Evolutionary conservation across 305 asterid species (phyloP), one percentile per base, ranked within the genome.

Genomic region (Rubia occidens): DNA sequence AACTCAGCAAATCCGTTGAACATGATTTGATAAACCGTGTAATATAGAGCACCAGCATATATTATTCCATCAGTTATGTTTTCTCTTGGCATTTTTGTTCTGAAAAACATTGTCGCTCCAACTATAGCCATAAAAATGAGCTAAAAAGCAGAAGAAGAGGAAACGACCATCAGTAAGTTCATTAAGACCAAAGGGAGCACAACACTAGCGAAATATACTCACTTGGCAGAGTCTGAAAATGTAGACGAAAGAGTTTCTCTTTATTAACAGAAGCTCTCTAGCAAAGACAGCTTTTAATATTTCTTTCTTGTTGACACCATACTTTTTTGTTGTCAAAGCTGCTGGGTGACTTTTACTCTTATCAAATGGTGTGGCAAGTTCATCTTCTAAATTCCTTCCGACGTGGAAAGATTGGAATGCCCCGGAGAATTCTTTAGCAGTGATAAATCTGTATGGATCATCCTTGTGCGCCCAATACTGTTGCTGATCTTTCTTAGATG

Each of bases 401-500:
- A 86, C 71, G 18, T 84, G 95, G 75, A 91, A 91, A 11, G 96
- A 84, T 78, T 84, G 95, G 70, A 86, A 95, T 61, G 96, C 95
- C 77, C 91, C 97, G 11, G 95, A 74, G 75, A 91, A 89, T 70
- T 86, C 96, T 54, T 75, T 80, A 29, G 74, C 86, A 11, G 93
- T 80, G 17, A 95, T 74, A 67, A 80, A 95, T 45, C 44, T 76
- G 75, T 88, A 91, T 35, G 96, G 84, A 60, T 85, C 90, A 10
- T 89, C 87, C 74, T 73, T 86, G 39, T 72, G 67, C 55, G 76
- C 78, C 99, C 97, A 84, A 54, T 95, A 95, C 77, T 95, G 99
- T 75, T 82, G 89, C 82, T 95, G 99, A 78, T 95, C 99, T 77
- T 95, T 95, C 88, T 75, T 89, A 18, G 99, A 95, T 17, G 96